Conservation (phyloP, 2,329 filamentous ascomycete genomes). For the Xylariaceae sp. region DNA sequence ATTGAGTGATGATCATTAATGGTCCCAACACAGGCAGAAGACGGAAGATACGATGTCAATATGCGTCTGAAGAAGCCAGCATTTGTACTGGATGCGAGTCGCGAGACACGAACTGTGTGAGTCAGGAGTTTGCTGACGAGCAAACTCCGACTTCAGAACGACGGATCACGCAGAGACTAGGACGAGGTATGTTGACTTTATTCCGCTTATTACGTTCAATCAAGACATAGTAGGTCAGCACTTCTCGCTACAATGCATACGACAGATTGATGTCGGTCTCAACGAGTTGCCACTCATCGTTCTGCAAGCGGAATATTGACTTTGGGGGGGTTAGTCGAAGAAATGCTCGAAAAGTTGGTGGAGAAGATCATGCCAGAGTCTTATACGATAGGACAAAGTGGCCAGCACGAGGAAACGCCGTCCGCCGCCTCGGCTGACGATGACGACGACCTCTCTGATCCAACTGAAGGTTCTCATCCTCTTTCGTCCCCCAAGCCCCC, state of each 20-base stretch:
- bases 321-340: constrained; percentile 32
- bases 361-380: constrained; percentile 32
- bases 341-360: constrained; percentile 43
- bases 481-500: constrained; percentile 29
- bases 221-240: no score
- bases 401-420: constrained; percentile 21
- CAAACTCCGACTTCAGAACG: constrained; percentile 32
- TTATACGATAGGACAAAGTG: constrained; percentile 22
- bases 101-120: constrained; percentile 39
- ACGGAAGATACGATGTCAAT: constrained; percentile 48
- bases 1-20: constrained; percentile 1
- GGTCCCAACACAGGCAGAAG: constrained; percentile 31
- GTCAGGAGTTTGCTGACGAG: constrained; percentile 43
- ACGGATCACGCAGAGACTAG: constrained; percentile 40
- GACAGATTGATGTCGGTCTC: no score
- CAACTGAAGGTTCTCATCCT: constrained; percentile 26
- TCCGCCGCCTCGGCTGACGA: constrained; percentile 20
- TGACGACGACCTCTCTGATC: constrained; percentile 23
- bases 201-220: no score
- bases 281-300: no score
- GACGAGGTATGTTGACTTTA: constrained; percentile 18
- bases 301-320: no score
- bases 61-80: constrained; percentile 33
- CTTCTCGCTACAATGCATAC: no score
- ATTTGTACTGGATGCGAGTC: constrained; percentile 42